These are phyloP conservation scores for Sporothrix variecibatus DNA, from an alignment of 2,329 filamentous ascomycete genomes.

Conservation along the genomic window DNA sequence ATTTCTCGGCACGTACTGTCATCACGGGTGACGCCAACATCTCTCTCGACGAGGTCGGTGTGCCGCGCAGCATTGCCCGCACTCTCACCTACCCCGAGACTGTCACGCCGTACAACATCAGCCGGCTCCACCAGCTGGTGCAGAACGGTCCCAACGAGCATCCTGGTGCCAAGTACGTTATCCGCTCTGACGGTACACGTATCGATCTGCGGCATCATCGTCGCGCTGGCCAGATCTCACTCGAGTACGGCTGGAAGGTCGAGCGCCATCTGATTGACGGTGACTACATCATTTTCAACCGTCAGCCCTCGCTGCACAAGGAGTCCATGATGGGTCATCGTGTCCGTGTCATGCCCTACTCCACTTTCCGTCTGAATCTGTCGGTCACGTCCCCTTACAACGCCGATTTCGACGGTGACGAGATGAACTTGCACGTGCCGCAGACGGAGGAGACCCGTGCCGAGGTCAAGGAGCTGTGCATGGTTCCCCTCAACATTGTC, in stretches of 20 bases:
- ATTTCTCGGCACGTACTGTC: constrained; percentile 98
- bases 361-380: constrained; percentile 94
- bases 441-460: constrained; percentile 96
- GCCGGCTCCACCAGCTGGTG: constrained; percentile 84
- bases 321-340: constrained; percentile 99
- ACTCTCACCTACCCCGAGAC: constrained; percentile 96
- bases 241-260: constrained; percentile 98
- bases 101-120: constrained; percentile 96
- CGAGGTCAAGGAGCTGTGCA: constrained; percentile 89
- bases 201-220: constrained; percentile 95
- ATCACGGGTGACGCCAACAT: constrained; percentile 98
- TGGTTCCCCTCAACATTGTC: constrained; percentile 98
- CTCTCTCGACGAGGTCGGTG: constrained; percentile 94
- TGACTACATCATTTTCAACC: constrained; percentile 99
- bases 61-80: constrained; percentile 88
- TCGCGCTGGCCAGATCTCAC: constrained; percentile 77
- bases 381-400: constrained; percentile 99
- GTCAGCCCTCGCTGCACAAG: constrained; percentile 98
- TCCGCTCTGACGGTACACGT: constrained; percentile 87
- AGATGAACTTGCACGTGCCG: constrained; percentile 99
- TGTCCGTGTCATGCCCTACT: constrained; percentile 97
- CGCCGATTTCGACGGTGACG: constrained; percentile 98
- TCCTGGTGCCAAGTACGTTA: constrained; percentile 94
- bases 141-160: constrained; percentile 93
- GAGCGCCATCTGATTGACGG: constrained; percentile 95